phyloP scores from a whole-genome alignment of 2,329 filamentous ascomycete species.

The Akanthomyces dipterigenus region DNA sequence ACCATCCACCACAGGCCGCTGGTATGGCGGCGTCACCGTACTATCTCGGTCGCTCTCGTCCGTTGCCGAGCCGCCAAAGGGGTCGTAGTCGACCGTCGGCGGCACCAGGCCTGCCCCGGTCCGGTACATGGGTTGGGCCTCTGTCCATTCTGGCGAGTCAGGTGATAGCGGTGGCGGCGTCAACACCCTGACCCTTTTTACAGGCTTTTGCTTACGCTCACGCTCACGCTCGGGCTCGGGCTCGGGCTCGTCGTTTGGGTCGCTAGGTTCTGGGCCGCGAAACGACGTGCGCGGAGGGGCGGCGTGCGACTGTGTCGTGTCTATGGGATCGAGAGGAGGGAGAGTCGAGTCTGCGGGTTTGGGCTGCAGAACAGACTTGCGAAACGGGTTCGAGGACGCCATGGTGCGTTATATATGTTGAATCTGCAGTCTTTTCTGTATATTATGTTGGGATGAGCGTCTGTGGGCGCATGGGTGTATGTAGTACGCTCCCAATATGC shows the following conservation, averaged over 20 bases:
- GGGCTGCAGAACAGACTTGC: slow-evolving; percentile 31
- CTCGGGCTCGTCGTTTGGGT: slow-evolving; percentile 14
- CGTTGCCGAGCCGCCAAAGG: slow-evolving; percentile 24
- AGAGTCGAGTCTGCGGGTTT: slow-evolving; percentile 18
- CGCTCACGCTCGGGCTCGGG: not conserved
- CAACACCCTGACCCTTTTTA: slow-evolving; percentile 62
- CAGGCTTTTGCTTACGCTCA: slow-evolving; percentile 40
- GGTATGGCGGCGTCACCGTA: slow-evolving; percentile 20
- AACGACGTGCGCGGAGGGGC: slow-evolving; percentile 21
- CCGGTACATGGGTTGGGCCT: slow-evolving; percentile 8
- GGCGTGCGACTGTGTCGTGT: slow-evolving; percentile 20
- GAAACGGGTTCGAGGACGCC: slow-evolving; percentile 46
- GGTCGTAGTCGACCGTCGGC: slow-evolving; percentile 20
- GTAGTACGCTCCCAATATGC: not conserved
- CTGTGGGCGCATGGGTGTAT: not conserved
- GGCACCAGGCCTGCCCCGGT: slow-evolving; percentile 21
- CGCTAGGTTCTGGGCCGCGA: slow-evolving; percentile 13
- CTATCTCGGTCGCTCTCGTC: slow-evolving; percentile 24
- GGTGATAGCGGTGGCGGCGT: slow-evolving; percentile 57
- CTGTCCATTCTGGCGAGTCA: slow-evolving; percentile 37
- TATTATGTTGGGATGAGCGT: not conserved
- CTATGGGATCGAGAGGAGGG: slow-evolving; percentile 24
- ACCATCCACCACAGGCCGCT: slow-evolving; percentile 8
- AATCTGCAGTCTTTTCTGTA: not conserved
- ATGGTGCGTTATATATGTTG: slow-evolving; percentile 15